A percentile compares a stretch with the other conserved stretches of the same genome.
These are phyloP conservation scores for Cutaneotrichosporon sp. DNA, from an alignment of 1,284 basidiomycete genomes.

Conservation along the genomic window DNA sequence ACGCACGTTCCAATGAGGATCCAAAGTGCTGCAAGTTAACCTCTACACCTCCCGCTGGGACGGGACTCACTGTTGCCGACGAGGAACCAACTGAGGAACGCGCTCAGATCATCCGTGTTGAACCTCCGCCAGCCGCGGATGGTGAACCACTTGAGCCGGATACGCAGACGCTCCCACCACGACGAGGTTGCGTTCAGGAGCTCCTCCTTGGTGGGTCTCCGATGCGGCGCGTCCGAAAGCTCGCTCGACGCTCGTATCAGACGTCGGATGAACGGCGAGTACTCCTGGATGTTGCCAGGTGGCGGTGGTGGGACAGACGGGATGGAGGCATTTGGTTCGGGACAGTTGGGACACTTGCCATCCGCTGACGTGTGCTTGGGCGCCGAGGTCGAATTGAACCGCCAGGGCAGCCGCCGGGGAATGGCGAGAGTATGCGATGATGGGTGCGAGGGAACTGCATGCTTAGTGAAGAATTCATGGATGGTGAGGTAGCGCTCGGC, in stretches of 20 bases:
- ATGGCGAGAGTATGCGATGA: background rate
- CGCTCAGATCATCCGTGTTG: constrained; percentile 94
- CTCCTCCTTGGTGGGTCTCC: constrained; percentile 80
- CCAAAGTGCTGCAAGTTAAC: constrained; percentile 58
- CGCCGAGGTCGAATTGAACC: constrained; percentile 4
- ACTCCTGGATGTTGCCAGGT: constrained; percentile 56
- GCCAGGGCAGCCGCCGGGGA: constrained; percentile 8
- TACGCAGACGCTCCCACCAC: constrained; percentile 84
- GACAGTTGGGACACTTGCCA: constrained; percentile 9
- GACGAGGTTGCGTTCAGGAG: constrained; percentile 79
- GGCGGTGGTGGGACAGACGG: constrained; percentile 17
- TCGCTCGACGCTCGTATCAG: constrained; percentile 53
- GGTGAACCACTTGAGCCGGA: constrained; percentile 98
- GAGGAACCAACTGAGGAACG: constrained; percentile 91
- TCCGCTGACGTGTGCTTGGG: background rate
- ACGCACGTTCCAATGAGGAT: constrained; percentile 89
- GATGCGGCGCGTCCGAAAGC: constrained; percentile 56
- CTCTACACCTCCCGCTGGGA: background rate
- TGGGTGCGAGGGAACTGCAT: constrained; percentile 24
- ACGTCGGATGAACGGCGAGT: constrained; percentile 73
- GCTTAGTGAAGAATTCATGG: constrained; percentile 57
- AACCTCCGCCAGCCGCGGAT: constrained; percentile 93
- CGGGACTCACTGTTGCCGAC: constrained; percentile 71
- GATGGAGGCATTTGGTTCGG: constrained; percentile 1
- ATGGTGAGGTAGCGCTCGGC: constrained; percentile 10